Evolutionary conservation across 495 filamentous ascomycete species (phyloP).

Genomic region (Aspergillus cavernicola): DNA sequence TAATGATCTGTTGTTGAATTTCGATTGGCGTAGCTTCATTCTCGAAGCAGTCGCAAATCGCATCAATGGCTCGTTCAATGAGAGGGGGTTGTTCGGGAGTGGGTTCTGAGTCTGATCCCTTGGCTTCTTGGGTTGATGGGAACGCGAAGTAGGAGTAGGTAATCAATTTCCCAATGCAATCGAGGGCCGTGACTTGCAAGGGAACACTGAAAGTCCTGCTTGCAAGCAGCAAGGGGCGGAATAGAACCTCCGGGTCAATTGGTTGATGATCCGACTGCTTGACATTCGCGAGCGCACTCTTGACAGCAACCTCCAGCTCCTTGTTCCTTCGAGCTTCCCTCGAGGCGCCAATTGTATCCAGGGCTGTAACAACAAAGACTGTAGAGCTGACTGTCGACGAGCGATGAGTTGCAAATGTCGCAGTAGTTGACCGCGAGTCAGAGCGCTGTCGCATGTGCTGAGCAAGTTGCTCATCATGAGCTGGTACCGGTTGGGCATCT

Average conservation of each 20-base stretch:
- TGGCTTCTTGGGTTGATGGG: constrained; percentile 46
- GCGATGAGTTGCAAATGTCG: constrained; percentile 49
- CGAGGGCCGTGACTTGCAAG: constrained; percentile 82
- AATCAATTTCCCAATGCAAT: constrained; percentile 98
- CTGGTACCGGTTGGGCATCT: constrained; percentile 6
- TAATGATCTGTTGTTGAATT: constrained; percentile 95
- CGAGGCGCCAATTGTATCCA: constrained; percentile 84
- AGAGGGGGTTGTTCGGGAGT: constrained; percentile 55
- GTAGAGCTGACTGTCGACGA: constrained; percentile 77
- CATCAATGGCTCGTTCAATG: constrained; percentile 97
- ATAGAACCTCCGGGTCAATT: constrained; percentile 81
- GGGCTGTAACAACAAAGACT: constrained; percentile 86
- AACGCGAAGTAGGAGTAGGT: constrained; percentile 96
- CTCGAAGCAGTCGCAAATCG: constrained; percentile 98
- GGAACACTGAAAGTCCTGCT: constrained; percentile 79
- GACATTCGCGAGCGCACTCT: constrained; percentile 78
- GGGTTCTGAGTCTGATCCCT: constrained; percentile 40
- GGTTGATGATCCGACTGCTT: constrained; percentile 67
- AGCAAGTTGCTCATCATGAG: constrained; percentile 25
- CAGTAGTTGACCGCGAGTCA: constrained; percentile 56
- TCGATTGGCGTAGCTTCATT: constrained; percentile 87
- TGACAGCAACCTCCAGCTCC: constrained; percentile 71
- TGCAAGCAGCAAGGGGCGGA: constrained; percentile 83
- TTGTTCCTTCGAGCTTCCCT: constrained; percentile 82
- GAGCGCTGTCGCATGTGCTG: constrained; percentile 44